Percentiles rank a stretch among this genome's conserved stretches.
These are phyloP conservation scores for Juglanconis oblonga DNA, from an alignment of 2,329 filamentous ascomycete genomes.

Conservation along the genomic window DNA sequence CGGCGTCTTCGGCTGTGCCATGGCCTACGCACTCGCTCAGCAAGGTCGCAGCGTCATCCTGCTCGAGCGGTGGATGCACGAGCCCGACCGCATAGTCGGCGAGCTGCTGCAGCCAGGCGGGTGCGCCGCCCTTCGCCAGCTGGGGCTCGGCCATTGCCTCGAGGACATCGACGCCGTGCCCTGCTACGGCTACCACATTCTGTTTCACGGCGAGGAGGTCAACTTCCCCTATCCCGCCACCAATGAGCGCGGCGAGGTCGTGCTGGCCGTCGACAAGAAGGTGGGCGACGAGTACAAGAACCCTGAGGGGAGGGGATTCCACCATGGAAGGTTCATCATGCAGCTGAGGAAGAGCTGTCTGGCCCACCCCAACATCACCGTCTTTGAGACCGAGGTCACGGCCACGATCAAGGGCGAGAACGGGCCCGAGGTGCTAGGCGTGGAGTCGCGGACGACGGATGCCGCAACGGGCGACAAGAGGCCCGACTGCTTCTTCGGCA, in stretches of 20 bases:
- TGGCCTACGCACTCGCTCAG: constrained; percentile 78
- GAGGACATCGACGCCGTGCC: constrained; percentile 84
- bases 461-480: constrained; percentile 53
- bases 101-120: constrained; percentile 94
- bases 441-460: constrained; percentile 68
- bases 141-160: constrained; percentile 79
- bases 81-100: constrained; percentile 94
- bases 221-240: constrained; percentile 75
- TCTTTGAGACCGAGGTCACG: constrained; percentile 85
- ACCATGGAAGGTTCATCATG: constrained; percentile 91
- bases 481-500: constrained; percentile 78
- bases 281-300: constrained; percentile 35
- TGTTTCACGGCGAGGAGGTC: constrained; percentile 73
- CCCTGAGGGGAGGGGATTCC: constrained; percentile 78
- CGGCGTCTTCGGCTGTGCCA: constrained; percentile 83
- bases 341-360: constrained; percentile 74
- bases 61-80: constrained; percentile 82
- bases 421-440: constrained; percentile 74
- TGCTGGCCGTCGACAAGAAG: constrained; percentile 27
- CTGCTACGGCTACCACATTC: constrained; percentile 82
- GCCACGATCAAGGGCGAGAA: constrained; percentile 69
- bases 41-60: constrained; percentile 90
- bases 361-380: constrained; percentile 76
- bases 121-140: constrained; percentile 71
- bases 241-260: constrained; percentile 43